These are phyloP conservation scores for Kitagawia praeruptora DNA, from an alignment of 129 eudicot species.

Conservation along the genomic window DNA sequence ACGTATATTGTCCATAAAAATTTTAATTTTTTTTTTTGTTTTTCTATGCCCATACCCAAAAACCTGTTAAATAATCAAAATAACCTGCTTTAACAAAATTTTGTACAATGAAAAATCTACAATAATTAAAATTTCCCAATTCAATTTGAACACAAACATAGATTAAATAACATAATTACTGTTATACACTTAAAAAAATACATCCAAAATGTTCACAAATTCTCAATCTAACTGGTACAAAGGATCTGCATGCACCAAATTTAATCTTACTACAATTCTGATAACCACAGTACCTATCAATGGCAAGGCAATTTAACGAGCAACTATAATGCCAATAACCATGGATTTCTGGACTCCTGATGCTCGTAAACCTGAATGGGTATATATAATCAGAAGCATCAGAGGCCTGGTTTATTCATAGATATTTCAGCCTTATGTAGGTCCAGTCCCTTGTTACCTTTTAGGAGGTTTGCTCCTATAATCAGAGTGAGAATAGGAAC, in stretches of 20 bases:
- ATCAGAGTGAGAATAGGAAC: constrained; percentile 66
- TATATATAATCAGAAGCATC: constrained; percentile 4
- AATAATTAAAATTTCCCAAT: no score
- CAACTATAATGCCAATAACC: constrained; percentile 43
- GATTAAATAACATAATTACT: no score
- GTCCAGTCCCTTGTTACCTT: constrained; percentile 30
- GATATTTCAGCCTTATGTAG: background rate
- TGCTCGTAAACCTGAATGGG: constrained; percentile 54
- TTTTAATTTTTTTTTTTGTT: no score
- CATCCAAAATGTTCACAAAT: no score
- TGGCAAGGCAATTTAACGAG: constrained; percentile 57
- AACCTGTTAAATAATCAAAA: no score
- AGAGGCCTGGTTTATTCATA: background rate
- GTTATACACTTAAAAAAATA: no score
- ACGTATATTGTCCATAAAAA: no score
- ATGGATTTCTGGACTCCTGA: constrained; percentile 39
- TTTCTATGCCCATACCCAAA: no score
- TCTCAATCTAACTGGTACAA: constrained; percentile 55
- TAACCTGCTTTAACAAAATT: no score
- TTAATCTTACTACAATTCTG: constrained; percentile 46
- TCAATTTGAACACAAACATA: no score
- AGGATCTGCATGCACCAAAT: constrained; percentile 53
- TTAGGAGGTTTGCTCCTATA: constrained; percentile 74
- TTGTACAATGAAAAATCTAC: no score
- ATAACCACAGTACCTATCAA: constrained; percentile 50